phyloP scores from a whole-genome alignment of 768 basidiomycete species.

The Lentinula aciculospora region DNA sequence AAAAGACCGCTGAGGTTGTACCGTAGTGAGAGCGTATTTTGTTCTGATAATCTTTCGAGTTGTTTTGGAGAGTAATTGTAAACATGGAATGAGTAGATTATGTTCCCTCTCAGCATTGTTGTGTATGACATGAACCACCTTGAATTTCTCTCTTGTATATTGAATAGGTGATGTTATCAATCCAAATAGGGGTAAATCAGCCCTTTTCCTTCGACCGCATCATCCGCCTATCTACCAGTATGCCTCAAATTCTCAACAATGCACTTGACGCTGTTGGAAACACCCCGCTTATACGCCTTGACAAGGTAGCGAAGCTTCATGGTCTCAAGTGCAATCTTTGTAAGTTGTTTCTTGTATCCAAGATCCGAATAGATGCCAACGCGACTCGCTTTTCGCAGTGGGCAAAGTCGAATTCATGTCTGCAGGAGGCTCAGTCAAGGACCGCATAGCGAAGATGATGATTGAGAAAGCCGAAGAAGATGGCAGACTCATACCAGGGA shows the following conservation, averaged over 20 bases:
- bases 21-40: background rate
- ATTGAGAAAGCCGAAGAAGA: constrained; percentile 89
- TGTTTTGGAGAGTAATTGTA: background rate
- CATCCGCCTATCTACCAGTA: background rate
- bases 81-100: background rate
- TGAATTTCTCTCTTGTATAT: too few relatives aligned
- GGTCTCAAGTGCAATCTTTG: constrained; percentile 86
- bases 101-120: background rate
- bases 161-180: too few relatives aligned
- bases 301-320: constrained; percentile 67
- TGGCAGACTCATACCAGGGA: constrained; percentile 78
- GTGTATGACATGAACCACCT: too few relatives aligned
- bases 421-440: constrained; percentile 92
- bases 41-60: background rate
- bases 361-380: background rate
- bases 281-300: constrained; percentile 86
- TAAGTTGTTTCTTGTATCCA: constrained; percentile 33
- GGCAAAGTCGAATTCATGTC: constrained; percentile 90
- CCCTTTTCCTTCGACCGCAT: background rate
- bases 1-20: constrained; percentile 38
- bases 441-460: constrained; percentile 96
- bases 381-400: constrained; percentile 38
- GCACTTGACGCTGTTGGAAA: constrained; percentile 85
- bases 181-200: too few relatives aligned
- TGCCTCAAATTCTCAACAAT: constrained; percentile 57